Evolutionary conservation across 1,284 basidiomycete genomes (phyloP), one percentile per base, ranked within the genome.

Genomic region (Macrocystidia cucumis): DNA sequence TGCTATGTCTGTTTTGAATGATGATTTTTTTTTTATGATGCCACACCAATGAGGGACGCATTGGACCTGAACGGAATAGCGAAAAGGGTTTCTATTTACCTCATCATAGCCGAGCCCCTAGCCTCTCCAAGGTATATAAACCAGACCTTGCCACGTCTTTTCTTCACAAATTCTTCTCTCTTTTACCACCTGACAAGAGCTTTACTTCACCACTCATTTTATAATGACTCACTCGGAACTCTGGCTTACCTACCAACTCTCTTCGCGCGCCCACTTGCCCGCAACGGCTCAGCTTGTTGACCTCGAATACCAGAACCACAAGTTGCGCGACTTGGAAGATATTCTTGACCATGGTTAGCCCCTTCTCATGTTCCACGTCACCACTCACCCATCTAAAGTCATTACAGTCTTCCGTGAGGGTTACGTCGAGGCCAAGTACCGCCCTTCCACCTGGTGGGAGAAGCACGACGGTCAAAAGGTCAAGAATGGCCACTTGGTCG

Each of bases 211-310:
- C 17, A n/a, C 18, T 27, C 33, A 22, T 32, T 17, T 34, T 35
- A 41, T 18, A 35, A 52, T 54, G 50, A 48, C 48, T 25, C 34
- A 40, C 45, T 56, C 57, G 35, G 65, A 69, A 43, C 56, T 68
- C 48, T 67, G 64, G 64, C 53, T 70, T 37, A 60, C 61, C 32
- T 71, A 68, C 52, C 59, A 66, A 45, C 60, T 67, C 41, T 52
- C 53, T 25, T 69, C 66, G 26, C 63, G 65, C 35, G 51, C 47
- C 6, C 52, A 57, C 47, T 57, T 56, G 43, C 58, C 60, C 11
- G 45, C 51, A 6, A 68, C 66, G 12, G 55, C 63, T 20, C 67
- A 70, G 48, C 63, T 70, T 47, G 53, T 71, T 36, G 66, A 67
- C 44, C 52, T 69, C 34, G 59, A 63, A 40, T 57, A 57, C 43